Evolutionary conservation across 1,284 basidiomycete genomes (phyloP).

Genomic region (Fomitopsis betulina): DNA sequence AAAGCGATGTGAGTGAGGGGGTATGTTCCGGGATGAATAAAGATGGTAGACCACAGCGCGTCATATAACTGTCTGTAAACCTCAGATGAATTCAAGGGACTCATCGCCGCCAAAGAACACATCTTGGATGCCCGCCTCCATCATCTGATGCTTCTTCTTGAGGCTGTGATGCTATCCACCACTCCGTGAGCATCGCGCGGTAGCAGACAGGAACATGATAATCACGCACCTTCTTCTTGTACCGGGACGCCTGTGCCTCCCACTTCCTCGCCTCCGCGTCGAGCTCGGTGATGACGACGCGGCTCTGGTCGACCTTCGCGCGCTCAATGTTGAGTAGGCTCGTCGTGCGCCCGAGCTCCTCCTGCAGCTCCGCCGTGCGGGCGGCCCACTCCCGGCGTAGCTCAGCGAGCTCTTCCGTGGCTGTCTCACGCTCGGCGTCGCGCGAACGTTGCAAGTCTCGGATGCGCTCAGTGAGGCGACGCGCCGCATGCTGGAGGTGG

Average conservation of each 20-base stretch:
- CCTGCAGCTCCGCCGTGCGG: constrained; percentile 4
- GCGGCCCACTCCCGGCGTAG: constrained; percentile 2
- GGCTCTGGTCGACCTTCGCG: background rate
- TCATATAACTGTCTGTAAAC: background rate
- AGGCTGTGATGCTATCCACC: constrained; percentile 13
- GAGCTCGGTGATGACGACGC: background rate
- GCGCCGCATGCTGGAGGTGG: background rate
- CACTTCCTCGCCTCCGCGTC: constrained; percentile 9
- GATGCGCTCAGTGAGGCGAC: constrained; percentile 5
- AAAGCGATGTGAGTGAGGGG: background rate
- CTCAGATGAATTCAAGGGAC: constrained; percentile 12
- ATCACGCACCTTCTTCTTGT: constrained; percentile 19
- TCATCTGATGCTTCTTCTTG: constrained; percentile 9
- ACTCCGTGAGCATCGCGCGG: background rate
- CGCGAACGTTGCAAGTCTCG: constrained; percentile 6
- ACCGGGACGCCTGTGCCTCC: constrained; percentile 7
- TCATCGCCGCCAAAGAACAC: constrained; percentile 10
- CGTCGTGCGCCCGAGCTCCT: constrained; percentile 5
- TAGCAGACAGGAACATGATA: background rate
- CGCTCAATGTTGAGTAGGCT: background rate
- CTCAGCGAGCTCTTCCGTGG: background rate
- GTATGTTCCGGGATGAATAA: background rate
- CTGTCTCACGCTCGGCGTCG: constrained; percentile 4
- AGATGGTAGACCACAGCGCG: background rate
- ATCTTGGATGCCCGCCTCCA: constrained; percentile 3